Conservation (phyloP, 2,329 filamentous ascomycete genomes). For the Sclerotinia nivalis region DNA sequence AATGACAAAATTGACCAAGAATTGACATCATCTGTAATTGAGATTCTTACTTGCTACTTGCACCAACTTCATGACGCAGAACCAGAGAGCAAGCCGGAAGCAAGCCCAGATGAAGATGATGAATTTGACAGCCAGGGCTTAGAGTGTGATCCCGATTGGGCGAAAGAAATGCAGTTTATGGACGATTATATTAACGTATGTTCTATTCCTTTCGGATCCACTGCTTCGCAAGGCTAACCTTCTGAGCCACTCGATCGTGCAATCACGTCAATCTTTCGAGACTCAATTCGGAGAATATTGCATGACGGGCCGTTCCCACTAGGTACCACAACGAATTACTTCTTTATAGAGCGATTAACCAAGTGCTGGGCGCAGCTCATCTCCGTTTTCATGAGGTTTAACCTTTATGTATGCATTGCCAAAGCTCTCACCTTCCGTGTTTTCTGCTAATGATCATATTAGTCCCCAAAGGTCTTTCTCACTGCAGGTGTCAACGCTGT, state of each 20-base stretch:
- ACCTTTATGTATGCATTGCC: constrained; percentile 27
- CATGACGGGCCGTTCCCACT: constrained; percentile 19
- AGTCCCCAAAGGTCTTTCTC: constrained; percentile 33
- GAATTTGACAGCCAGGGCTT: constrained; percentile 36
- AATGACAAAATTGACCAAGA: constrained; percentile 19
- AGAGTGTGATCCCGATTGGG: constrained; percentile 29
- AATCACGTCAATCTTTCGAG: constrained; percentile 27
- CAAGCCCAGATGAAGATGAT: constrained; percentile 30
- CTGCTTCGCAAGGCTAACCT: constrained; percentile 24
- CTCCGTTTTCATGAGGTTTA: constrained; percentile 30
- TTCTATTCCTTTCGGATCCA: neutral
- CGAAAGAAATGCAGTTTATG: constrained; percentile 32
- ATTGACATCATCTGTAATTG: constrained; percentile 14
- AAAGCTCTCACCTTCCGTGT: constrained; percentile 43
- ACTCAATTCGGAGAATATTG: constrained; percentile 26
- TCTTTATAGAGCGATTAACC: constrained; percentile 25
- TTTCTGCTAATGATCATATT: constrained; percentile 44
- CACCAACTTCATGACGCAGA: neutral
- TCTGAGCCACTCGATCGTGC: constrained; percentile 31
- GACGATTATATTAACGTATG: constrained; percentile 32
- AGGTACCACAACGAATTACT: neutral
- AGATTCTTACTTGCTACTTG: constrained; percentile 9
- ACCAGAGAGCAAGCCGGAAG: constrained; percentile 12
- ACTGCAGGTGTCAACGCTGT: constrained; percentile 34
- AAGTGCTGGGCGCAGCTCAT: constrained; percentile 9